Conservation (phyloP, 768 basidiomycete genomes). For the Suillus paluster region DNA sequence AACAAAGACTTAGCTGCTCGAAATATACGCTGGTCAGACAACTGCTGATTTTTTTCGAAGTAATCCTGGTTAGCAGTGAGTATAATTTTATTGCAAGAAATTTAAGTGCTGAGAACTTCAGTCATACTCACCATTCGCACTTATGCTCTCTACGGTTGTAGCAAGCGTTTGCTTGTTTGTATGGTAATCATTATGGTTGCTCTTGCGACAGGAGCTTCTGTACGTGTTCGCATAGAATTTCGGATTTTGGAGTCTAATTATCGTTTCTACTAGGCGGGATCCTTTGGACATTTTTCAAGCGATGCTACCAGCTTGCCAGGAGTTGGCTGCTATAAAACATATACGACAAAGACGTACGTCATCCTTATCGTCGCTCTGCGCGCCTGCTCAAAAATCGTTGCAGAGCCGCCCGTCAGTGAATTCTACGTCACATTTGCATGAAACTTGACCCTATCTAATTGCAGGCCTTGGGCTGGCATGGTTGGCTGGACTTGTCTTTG, state of each 20-base stretch:
- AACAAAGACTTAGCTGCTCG: constrained; percentile 40
- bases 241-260: neutral
- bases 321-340: constrained; percentile 32
- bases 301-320: constrained; percentile 32
- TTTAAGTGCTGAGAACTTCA: constrained; percentile 16
- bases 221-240: constrained; percentile 29
- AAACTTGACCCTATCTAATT: no score
- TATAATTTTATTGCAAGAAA: constrained; percentile 1
- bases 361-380: neutral
- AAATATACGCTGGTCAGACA: constrained; percentile 45
- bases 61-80: constrained; percentile 52
- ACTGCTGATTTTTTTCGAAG: constrained; percentile 44
- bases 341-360: constrained; percentile 9
- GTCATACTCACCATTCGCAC: constrained; percentile 52
- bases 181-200: constrained; percentile 38
- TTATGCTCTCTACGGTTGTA: constrained; percentile 52
- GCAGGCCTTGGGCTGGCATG: no score
- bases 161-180: constrained; percentile 39
- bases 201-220: constrained; percentile 38
- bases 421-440: no score
- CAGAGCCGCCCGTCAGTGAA: constrained; percentile 24
- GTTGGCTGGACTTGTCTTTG: constrained; percentile 17
- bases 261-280: neutral
- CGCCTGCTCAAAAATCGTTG: neutral
- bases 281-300: constrained; percentile 51